phyloP scores from a whole-genome alignment of 768 basidiomycete species.

The Tulasnella sp. region DNA sequence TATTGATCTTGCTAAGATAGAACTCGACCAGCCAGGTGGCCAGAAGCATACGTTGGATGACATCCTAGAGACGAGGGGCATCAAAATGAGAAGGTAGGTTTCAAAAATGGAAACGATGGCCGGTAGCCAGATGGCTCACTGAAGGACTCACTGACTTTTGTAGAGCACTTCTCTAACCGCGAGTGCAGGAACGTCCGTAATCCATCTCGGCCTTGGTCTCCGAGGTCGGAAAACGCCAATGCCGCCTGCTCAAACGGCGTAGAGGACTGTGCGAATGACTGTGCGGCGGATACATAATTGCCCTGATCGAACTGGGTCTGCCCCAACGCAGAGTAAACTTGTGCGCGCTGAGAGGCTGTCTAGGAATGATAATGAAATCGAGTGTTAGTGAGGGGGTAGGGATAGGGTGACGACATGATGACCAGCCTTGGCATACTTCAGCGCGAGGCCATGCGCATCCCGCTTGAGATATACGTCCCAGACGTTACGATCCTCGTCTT shows the following conservation, averaged over 20 bases:
- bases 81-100: background rate
- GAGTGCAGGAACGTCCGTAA: conserved; percentile 82
- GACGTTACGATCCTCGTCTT: conserved; percentile 85
- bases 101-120: no score
- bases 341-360: conserved; percentile 82
- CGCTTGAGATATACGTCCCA: conserved; percentile 85
- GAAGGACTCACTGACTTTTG: conserved; percentile 43
- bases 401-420: background rate
- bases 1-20: conserved; percentile 92
- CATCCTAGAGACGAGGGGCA: no score
- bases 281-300: conserved; percentile 83
- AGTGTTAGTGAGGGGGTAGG: background rate
- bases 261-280: conserved; percentile 82
- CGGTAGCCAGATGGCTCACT: background rate
- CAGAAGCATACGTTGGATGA: conserved; percentile 92
- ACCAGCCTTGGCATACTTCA: conserved; percentile 70
- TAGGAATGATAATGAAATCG: conserved; percentile 25
- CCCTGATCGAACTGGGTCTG: conserved; percentile 65
- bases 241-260: conserved; percentile 84
- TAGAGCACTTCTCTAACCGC: conserved; percentile 72
- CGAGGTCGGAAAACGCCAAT: conserved; percentile 78
- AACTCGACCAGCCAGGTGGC: conserved; percentile 98
- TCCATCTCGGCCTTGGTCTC: conserved; percentile 64
- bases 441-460: conserved; percentile 62
- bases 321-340: conserved; percentile 74